Evolutionary conservation across 78 protist genomes (phyloP).

Genomic region (Cyanophora paradoxa): DNA sequence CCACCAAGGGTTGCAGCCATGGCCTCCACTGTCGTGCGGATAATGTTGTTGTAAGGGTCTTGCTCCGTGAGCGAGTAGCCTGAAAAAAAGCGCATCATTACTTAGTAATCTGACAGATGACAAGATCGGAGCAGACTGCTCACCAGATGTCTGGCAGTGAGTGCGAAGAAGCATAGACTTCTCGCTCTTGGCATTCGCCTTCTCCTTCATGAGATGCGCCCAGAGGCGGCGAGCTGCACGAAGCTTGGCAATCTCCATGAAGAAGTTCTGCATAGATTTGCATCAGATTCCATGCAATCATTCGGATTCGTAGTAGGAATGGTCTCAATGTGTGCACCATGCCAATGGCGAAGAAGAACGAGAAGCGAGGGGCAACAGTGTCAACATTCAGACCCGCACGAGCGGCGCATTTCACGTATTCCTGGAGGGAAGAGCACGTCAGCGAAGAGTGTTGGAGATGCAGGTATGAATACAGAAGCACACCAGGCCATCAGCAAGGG

Average conservation of each 20-base stretch:
- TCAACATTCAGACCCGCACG: conserved; percentile 57
- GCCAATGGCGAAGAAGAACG: conserved; percentile 95
- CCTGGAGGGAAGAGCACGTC: neutral
- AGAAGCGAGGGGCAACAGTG: conserved; percentile 89
- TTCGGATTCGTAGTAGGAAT: too few relatives aligned
- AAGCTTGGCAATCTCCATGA: conserved; percentile 90
- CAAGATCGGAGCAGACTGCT: too few relatives aligned
- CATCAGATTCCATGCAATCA: neutral
- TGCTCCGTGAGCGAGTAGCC: conserved; percentile 92
- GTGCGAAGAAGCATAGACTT: conserved; percentile 88
- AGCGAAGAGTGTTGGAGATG: neutral
- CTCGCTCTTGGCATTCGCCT: conserved; percentile 73
- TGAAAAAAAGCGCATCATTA: too few relatives aligned
- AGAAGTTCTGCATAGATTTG: conserved; percentile 74
- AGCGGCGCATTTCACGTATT: conserved; percentile 9
- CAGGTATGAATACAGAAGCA: neutral
- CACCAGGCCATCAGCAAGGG: conserved; percentile 94
- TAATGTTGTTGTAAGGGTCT: conserved; percentile 46
- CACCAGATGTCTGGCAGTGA: conserved; percentile 93
- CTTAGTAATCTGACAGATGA: too few relatives aligned
- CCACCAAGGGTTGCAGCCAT: conserved; percentile 97
- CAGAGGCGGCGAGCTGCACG: conserved; percentile 96
- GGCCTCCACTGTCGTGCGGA: conserved; percentile 97
- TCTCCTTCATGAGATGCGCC: conserved; percentile 77
- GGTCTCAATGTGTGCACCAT: too few relatives aligned